phyloP scores from a whole-genome alignment of 495 filamentous ascomycete genomes.

The Aspergillus incahuasiensis region DNA sequence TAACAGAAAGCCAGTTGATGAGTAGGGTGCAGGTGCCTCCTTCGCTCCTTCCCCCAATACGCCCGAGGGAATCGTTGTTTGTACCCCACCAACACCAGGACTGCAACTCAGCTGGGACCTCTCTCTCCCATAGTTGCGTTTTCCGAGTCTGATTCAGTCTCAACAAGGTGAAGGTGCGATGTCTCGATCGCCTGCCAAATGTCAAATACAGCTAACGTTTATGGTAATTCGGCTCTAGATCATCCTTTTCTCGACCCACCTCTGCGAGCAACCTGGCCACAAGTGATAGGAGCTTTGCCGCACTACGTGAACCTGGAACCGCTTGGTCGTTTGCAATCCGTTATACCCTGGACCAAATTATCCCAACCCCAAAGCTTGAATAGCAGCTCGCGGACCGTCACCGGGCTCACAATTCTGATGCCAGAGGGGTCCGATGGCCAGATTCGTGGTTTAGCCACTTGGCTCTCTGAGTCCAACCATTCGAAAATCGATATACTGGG shows the following conservation, averaged over 20 bases:
- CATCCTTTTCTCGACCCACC: neutral
- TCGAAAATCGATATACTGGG: neutral
- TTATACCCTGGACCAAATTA: constrained; percentile 12
- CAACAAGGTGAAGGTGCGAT: neutral
- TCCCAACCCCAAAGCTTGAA: constrained; percentile 1
- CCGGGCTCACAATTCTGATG: constrained; percentile 13
- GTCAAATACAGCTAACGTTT: no score
- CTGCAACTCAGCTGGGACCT: neutral
- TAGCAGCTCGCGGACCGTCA: constrained; percentile 7
- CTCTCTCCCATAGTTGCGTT: neutral
- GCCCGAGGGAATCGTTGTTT: neutral
- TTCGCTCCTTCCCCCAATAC: neutral
- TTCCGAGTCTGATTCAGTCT: neutral
- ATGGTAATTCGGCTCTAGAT: constrained; percentile 1
- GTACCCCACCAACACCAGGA: neutral
- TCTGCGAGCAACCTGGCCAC: neutral
- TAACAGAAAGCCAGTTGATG: neutral
- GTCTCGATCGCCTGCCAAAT: no score
- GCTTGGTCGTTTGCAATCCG: neutral
- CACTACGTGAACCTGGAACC: neutral
- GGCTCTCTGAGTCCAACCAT: neutral
- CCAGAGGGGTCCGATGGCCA: constrained; percentile 9
- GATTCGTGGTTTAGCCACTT: neutral
- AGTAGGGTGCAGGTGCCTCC: neutral
- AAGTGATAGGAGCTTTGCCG: neutral